Base-by-base conservation (phyloP, 163 green algal species). In the Prototheca wickerhamii region DNA sequence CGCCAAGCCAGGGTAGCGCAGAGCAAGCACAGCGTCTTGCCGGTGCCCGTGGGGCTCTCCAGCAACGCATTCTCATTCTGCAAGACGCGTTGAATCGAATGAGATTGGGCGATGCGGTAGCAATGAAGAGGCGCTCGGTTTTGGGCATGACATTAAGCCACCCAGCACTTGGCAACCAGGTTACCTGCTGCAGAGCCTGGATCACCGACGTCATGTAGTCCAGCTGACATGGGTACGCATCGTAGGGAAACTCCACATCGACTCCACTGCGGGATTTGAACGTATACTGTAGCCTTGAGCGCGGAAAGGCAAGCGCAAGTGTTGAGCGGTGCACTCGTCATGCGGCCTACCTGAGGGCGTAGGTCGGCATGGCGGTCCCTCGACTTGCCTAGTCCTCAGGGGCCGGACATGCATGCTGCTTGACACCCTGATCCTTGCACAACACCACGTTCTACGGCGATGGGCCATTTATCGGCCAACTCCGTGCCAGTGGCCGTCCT, bases 11-110 rank as follows among this genome's bases (percentile, higher is more conserved):
- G 74, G 0, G 87, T 86, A 20, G 92, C 88, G 74, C 92, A 98
- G 56, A 98, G 84, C 74, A 98, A 83, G 78, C 91, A 98, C 33
- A 98, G 80, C 26, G 92, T 98, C 76, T 98, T 98, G 40, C 92
- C 92, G 0, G 89, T 96, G 40, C 89, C 89, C 0, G 89, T 96
- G 34, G 89, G 89, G 43, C 67, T 74, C 74, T 96, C 89, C 64
- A 96, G 74, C 68, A 96, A 73, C 15, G 86, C 89, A 61, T 96
- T 92, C 32, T 83, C 79, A 15, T 74, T 76, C 86, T 92, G 70
- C 51, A 81, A 53, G 17, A 3, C 43, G 46, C 3, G 20, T 1
- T 23, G 4, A 31, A 23, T 42, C 3, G 25, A 18, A 26, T 25
- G 26, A 37, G 2, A 26, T 37, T 3, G 8, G 7, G 8, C 37